Base-by-base conservation (phyloP, 306 rosid genomes). In the Corylus heterophylla region DNA sequence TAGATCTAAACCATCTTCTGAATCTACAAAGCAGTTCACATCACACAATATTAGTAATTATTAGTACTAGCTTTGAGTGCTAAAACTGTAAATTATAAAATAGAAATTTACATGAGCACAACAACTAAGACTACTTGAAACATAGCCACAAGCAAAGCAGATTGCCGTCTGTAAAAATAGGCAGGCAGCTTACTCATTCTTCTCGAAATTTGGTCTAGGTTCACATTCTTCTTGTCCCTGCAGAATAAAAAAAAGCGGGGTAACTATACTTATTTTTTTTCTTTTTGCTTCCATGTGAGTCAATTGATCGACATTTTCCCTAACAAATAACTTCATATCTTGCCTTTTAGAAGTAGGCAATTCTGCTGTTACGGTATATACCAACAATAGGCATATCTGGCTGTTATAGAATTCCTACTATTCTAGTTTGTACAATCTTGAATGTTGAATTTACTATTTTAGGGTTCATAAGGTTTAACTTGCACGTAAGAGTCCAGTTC, bases 201-300 rank as follows among this genome's bases (percentile, higher is more conserved):
- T 91, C 77, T 90, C 97, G 78, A 95, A 95, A 68, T 91, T 98
- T 77, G 98, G 94, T 79, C 91, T 96, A 35, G 97, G 97, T 45
- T 93, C 98, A 78, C 27, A 11, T n/a, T 55, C 66, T 22, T 20
- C 66, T 58, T 4, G 16, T 20, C 66, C 8, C 7, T 13, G 44
- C 7, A 42, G 13, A 67, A 67, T 12, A 22, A 58, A 39, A 58
- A 58, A 1, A 20, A 3, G 35, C 9, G 7, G 4, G 35, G 27
- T 58, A 22, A 20, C 6, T n/a, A 58, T 10, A 58, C 14, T 20
- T 11, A n/a, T 58, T 52, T n/a, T 16, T 52, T 16, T 54, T 20
- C 8, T 3, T 17, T 17, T 4, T 54, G 25, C 25, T 22, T 22
- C 25, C 25, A 22, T 22, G 0, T 22, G 25, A 22, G 25, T 22